These are phyloP conservation scores for Nosema bombycis DNA, from an alignment of 371 early-diverging fungal genomes.

Conservation along the genomic window DNA sequence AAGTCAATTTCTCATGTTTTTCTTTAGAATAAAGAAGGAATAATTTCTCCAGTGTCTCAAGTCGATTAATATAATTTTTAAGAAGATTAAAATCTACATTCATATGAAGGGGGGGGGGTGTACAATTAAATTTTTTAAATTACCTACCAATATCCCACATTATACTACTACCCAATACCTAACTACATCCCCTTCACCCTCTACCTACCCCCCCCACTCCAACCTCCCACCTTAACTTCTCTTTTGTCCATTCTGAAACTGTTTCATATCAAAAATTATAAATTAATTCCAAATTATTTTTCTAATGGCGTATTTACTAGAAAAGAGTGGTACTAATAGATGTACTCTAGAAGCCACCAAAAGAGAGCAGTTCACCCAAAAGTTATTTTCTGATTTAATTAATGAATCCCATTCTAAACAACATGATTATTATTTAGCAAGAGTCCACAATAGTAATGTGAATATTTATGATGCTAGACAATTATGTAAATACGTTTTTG, in stretches of 20 bases:
- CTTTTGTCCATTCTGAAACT: neutral
- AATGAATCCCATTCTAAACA: conserved; percentile 51
- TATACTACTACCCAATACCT: no score
- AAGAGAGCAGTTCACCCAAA: conserved; percentile 65
- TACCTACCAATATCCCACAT: no score
- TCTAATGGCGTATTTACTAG: conserved; percentile 51
- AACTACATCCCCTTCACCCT: no score
- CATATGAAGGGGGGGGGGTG: no score
- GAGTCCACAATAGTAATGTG: conserved; percentile 35
- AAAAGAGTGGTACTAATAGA: conserved; percentile 48
- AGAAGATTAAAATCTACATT: neutral
- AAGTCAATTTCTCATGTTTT: no score
- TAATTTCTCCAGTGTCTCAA: neutral
- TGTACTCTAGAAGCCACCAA: conserved; percentile 57
- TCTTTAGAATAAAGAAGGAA: no score
- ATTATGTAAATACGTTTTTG: conserved; percentile 66
- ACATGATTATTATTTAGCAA: conserved; percentile 60
- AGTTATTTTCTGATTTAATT: conserved; percentile 62
- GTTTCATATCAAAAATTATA: conserved; percentile 5
- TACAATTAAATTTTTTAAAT: no score
- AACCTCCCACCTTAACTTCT: no score
- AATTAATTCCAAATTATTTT: neutral
- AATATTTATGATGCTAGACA: conserved; percentile 65
- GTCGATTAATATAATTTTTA: neutral
- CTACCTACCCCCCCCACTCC: no score